phyloP scores from a whole-genome alignment of 352 stramenopile species.

The Phytophthora sojae region DNA sequence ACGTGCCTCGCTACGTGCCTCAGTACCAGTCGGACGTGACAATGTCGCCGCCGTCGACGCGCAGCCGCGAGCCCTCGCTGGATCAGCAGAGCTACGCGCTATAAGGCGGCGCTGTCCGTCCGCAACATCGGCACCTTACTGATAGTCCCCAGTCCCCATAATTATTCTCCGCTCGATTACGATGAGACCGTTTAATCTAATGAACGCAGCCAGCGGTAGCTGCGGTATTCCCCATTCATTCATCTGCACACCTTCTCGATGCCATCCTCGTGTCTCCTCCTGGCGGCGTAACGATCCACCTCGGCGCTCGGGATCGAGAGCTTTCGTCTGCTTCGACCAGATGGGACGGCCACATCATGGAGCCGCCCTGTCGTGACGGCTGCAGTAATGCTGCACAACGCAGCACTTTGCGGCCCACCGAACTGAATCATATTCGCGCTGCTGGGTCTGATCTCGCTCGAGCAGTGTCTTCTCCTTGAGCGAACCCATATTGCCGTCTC shows the following conservation, averaged over 20 bases:
- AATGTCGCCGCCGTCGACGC: conserved; percentile 11
- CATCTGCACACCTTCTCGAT: background rate
- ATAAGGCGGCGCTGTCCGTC: conserved; percentile 34
- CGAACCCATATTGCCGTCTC: too few relatives aligned
- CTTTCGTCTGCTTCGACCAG: conserved; percentile 23
- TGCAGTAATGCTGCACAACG: conserved; percentile 13
- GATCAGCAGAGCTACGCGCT: conserved; percentile 71
- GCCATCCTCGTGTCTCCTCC: too few relatives aligned
- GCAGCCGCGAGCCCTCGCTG: conserved; percentile 50
- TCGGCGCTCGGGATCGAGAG: conserved; percentile 6
- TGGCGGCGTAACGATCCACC: too few relatives aligned
- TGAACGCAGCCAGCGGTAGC: conserved; percentile 44
- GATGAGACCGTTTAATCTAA: conserved; percentile 26
- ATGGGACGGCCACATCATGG: conserved; percentile 16
- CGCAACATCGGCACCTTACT: background rate
- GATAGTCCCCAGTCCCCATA: conserved; percentile 31
- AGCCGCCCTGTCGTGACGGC: conserved; percentile 6
- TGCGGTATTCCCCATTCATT: conserved; percentile 23
- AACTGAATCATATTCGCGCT: conserved; percentile 8
- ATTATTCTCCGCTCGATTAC: conserved; percentile 37
- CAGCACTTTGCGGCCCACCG: conserved; percentile 7
- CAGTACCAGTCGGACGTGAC: conserved; percentile 39
- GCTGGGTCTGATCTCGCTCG: conserved; percentile 14
- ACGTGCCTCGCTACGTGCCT: conserved; percentile 44
- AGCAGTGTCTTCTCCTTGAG: background rate